Percentiles rank a stretch among this genome's conserved stretches.
These are phyloP conservation scores for Canariomyces notabilis DNA, from an alignment of 2,329 filamentous ascomycete genomes.

Conservation along the genomic window DNA sequence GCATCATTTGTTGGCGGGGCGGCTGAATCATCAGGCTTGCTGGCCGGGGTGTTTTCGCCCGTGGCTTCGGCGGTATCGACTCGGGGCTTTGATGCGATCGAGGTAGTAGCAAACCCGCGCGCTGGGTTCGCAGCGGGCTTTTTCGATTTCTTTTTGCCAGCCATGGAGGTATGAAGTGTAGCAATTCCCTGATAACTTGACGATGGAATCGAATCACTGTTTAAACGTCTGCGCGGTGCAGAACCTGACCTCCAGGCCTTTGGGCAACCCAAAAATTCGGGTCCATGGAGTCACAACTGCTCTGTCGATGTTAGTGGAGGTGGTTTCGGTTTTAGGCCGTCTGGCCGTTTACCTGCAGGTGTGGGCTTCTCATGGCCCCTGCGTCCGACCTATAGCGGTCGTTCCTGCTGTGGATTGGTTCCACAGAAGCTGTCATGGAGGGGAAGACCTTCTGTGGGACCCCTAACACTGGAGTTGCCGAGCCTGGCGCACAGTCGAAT, in stretches of 20 bases:
- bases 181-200: not conserved
- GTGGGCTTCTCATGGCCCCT: no score
- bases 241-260: no score
- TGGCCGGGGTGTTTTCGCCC: constrained; percentile 26
- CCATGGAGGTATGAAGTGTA: constrained; percentile 54
- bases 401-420: no score
- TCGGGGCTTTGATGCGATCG: constrained; percentile 76
- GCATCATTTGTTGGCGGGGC: constrained; percentile 22
- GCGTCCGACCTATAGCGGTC: no score
- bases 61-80: constrained; percentile 47
- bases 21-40: constrained; percentile 18
- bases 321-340: no score
- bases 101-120: constrained; percentile 89
- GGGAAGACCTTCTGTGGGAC: no score
- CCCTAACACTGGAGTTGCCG: not conserved
- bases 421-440: not conserved
- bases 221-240: no score
- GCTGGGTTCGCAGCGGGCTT: constrained; percentile 84
- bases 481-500: constrained; percentile 9
- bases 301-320: no score
- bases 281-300: no score
- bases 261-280: no score
- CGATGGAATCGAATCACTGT: no score
- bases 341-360: no score
- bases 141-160: constrained; percentile 79